A percentile compares a stretch with the other conserved stretches of the same genome.
Evolutionary conservation across 116 monocot species (phyloP).

Genomic region (Cymodocea nodosa): DNA sequence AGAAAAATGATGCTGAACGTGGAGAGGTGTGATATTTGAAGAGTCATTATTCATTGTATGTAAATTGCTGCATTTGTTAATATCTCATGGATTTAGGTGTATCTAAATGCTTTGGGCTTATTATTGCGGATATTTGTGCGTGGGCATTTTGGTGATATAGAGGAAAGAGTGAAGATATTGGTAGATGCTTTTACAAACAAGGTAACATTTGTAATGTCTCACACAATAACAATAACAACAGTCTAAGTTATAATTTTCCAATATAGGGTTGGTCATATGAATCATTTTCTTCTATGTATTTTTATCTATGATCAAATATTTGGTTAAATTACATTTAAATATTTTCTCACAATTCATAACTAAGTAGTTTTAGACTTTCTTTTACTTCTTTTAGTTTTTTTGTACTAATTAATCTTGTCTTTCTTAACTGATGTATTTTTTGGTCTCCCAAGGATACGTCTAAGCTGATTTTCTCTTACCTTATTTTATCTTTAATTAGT

Average conservation of each 20-base stretch:
- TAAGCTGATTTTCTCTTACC: too few species aligned
- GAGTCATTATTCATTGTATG: neutral
- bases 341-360: too few species aligned
- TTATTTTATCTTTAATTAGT: too few species aligned
- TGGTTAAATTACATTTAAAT: too few species aligned
- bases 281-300: neutral
- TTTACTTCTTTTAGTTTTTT: too few species aligned
- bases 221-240: neutral
- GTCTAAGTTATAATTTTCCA: neutral
- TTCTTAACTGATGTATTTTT: too few species aligned
- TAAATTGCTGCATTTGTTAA: conserved; percentile 11
- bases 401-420: too few species aligned
- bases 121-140: conserved; percentile 43
- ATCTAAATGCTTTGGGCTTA: conserved; percentile 76
- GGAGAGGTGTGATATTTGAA: conserved; percentile 36
- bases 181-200: conserved; percentile 31
- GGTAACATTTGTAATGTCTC: conserved; percentile 15
- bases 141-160: conserved; percentile 23
- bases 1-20: conserved; percentile 42
- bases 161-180: conserved; percentile 25
- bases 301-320: too few species aligned
- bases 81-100: conserved; percentile 56
- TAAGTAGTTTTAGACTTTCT: too few species aligned
- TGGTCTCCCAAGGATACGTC: too few species aligned
- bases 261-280: neutral